Evolutionary conservation across 2,329 filamentous ascomycete genomes (phyloP).

Genomic region (Arthrinium phaeospermum): DNA sequence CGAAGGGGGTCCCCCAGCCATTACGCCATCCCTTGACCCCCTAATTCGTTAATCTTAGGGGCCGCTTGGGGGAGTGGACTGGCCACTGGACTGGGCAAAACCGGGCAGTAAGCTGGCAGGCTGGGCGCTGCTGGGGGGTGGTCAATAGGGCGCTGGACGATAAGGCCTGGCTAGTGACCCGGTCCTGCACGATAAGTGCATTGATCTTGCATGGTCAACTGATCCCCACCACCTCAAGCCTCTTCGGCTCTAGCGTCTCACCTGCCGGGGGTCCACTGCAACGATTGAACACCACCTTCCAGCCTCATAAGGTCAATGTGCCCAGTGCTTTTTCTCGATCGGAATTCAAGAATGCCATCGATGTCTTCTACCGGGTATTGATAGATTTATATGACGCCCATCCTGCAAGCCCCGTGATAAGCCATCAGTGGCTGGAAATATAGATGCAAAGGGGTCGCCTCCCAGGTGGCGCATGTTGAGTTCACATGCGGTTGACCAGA

Average conservation of each 20-base stretch:
- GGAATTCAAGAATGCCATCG: background rate
- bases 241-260: background rate
- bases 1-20: slow-evolving; percentile 5
- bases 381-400: background rate
- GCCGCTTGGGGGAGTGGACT: background rate
- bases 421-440: background rate
- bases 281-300: background rate
- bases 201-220: slow-evolving; percentile 14
- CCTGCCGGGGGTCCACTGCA: background rate
- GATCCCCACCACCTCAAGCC: background rate
- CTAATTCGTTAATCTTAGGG: slow-evolving; percentile 18
- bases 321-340: slow-evolving; percentile 1
- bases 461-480: background rate
- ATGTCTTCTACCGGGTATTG: background rate
- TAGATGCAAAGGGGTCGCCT: background rate
- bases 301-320: background rate
- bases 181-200: slow-evolving; percentile 14
- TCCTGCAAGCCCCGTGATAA: background rate
- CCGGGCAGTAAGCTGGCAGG: background rate
- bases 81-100: background rate
- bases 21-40: slow-evolving; percentile 15
- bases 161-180: background rate
- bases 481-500: background rate
- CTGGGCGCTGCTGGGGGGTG: background rate
- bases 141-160: background rate